Evolutionary conservation across 139 green algal species (phyloP).

Genomic region (Coelastrella sp.): DNA sequence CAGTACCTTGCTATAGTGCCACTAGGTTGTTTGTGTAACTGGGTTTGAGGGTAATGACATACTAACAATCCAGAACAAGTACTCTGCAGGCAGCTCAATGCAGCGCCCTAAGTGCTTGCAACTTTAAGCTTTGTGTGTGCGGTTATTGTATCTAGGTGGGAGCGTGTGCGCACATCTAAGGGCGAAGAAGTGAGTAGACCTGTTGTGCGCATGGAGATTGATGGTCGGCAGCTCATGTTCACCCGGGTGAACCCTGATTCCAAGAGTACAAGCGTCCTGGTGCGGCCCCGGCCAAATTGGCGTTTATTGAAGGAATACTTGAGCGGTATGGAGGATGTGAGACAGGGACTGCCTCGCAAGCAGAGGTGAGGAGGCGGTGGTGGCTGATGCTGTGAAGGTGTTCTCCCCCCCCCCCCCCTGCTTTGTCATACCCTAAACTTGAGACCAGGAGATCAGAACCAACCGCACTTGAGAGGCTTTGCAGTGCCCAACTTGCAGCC

Average conservation of each 20-base stretch:
- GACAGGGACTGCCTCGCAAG: background rate
- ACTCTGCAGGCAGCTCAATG: background rate
- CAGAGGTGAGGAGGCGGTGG: background rate
- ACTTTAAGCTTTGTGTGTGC: background rate
- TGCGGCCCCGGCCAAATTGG: constrained; percentile 62
- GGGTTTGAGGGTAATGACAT: background rate
- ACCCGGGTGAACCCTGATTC: constrained; percentile 79
- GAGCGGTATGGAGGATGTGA: constrained; percentile 51
- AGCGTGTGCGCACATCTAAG: background rate
- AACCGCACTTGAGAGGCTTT: too few species aligned
- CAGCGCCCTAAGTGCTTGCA: background rate
- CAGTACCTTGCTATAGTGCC: background rate
- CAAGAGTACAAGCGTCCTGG: constrained; percentile 79
- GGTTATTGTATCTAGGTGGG: constrained; percentile 1
- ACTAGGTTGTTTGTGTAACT: background rate
- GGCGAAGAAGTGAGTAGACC: constrained; percentile 56
- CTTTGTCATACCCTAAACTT: too few species aligned
- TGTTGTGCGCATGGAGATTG: constrained; percentile 69
- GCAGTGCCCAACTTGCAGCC: too few species aligned
- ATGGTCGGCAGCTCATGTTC: constrained; percentile 61
- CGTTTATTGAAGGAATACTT: constrained; percentile 62
- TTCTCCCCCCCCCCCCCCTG: background rate
- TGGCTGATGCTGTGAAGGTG: too few species aligned
- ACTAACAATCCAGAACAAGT: background rate
- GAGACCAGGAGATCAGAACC: too few species aligned